These are phyloP conservation scores for Silene noctiflora DNA, from an alignment of 179 eudicot species.

Conservation along the genomic window DNA sequence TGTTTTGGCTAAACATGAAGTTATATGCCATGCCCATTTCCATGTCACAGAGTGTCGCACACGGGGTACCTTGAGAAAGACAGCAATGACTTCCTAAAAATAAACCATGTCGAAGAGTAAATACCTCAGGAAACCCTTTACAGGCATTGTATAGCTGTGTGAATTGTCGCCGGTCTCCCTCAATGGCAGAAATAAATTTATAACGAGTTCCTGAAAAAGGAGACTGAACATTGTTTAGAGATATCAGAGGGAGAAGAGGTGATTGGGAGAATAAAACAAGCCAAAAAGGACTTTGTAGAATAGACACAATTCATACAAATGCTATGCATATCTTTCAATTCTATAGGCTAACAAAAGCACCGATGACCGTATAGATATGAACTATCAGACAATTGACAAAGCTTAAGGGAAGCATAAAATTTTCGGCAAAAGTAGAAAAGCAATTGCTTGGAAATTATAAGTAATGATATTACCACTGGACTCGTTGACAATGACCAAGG, in stretches of 20 bases:
- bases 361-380: not conserved
- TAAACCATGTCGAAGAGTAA: not conserved
- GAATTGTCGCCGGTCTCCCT: slow-evolving; percentile 66
- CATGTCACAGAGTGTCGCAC: too few species aligned
- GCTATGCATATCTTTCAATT: too few species aligned
- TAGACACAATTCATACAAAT: too few species aligned
- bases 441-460: not conserved
- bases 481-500: slow-evolving; percentile 55
- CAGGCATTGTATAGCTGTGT: slow-evolving; percentile 77
- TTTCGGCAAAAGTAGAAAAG: not conserved
- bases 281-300: too few species aligned
- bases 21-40: not conserved
- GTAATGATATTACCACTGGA: slow-evolving; percentile 49
- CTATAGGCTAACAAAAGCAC: not conserved
- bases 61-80: too few species aligned
- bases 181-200: slow-evolving; percentile 66
- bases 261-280: not conserved
- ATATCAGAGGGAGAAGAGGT: not conserved
- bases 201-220: slow-evolving; percentile 52
- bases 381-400: not conserved
- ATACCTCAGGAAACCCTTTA: slow-evolving; percentile 91
- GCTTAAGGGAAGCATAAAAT: not conserved
- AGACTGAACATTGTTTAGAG: slow-evolving; percentile 12
- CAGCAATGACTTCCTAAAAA: not conserved
- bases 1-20: not conserved